Evolutionary conservation across 2,329 filamentous ascomycete species (phyloP).

Genomic region (Colletotrichum simmondsii): DNA sequence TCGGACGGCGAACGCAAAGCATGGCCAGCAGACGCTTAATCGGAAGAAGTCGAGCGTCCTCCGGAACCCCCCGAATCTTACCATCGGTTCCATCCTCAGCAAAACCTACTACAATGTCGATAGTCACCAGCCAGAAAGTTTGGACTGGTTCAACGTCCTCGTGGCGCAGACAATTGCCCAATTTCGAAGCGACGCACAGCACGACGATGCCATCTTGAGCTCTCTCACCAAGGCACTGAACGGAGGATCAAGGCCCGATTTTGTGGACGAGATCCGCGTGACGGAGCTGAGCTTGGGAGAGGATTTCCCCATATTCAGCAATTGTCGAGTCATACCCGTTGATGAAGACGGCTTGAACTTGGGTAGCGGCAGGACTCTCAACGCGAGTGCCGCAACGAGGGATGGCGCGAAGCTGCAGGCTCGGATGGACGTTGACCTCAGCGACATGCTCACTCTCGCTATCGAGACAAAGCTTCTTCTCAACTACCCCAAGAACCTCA

Average conservation of each 20-base stretch:
- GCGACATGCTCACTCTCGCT: conserved; percentile 93
- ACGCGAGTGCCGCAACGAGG: conserved; percentile 62
- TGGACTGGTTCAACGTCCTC: conserved; percentile 99
- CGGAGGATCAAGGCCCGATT: conserved; percentile 86
- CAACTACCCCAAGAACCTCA: conserved; percentile 92
- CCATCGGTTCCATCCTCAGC: conserved; percentile 91
- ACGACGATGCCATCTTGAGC: conserved; percentile 88
- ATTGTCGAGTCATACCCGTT: conserved; percentile 94
- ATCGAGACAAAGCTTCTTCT: conserved; percentile 93
- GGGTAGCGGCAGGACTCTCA: conserved; percentile 60
- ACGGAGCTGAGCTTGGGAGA: conserved; percentile 95
- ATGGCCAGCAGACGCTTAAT: conserved; percentile 58
- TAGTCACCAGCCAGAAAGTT: conserved; percentile 93
- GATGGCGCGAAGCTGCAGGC: conserved; percentile 86
- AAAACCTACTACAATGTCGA: conserved; percentile 99
- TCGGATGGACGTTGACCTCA: conserved; percentile 95
- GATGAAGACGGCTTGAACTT: conserved; percentile 78
- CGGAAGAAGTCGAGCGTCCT: conserved; percentile 79
- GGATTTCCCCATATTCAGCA: conserved; percentile 98
- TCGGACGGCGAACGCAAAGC: conserved; percentile 55
- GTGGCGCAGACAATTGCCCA: conserved; percentile 97
- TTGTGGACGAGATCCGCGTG: conserved; percentile 91
- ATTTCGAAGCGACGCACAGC: conserved; percentile 89
- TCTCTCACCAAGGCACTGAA: conserved; percentile 89
- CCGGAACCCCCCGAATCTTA: conserved; percentile 78